Evolutionary conservation across 2,329 filamentous ascomycete genomes (phyloP), one percentile per base, ranked within the genome.

Genomic region (Huntiella bhutanensis): DNA sequence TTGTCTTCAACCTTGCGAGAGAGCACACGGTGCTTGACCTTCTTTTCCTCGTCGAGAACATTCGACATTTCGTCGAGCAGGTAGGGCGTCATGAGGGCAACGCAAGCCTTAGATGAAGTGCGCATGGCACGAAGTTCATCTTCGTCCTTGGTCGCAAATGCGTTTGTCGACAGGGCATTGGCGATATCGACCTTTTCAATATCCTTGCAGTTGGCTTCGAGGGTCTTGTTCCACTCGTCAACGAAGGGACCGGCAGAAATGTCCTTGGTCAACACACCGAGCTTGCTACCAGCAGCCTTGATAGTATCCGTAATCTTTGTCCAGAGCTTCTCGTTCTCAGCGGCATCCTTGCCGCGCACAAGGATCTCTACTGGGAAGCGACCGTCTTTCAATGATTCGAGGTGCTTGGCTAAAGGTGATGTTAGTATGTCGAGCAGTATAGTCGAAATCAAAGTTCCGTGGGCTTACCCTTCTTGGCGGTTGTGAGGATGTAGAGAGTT

Each of bases 1-100:
- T 95, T 95, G 56, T 77, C 75, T 54, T 88, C 78, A 32, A 98
- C 81, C 62, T 87, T 91, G 56, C 84, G 77, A n/a, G 83, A 78
- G 5, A 98, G 71, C 2, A 73, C 71, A 53, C 80, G 83, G 63
- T 98, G 91, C 52, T 86, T 91, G 58, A 96, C 85, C 59, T 94
- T 94, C 69, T 94, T 95, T 62, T 96, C 92, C 54, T 87, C 81
- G 58, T 98, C 91, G 50, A 98, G 75, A 45, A 96, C 81, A 55
- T 82, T 81, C 43, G 88, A 94, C 87, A 98, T 96, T 60, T 95
- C 87, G 58, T 98, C 91, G 53, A 98, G 79, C 60, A 96, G 96
- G 63, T 91, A 98, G 50, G 88, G 85, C 43, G 85, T 85, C 79
- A 96, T 92, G 50, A 96, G 69, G 49, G 86, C 87, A 53, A 92